phyloP scores from a whole-genome alignment of 257 asterid genomes.

The Echium plantagineum region DNA sequence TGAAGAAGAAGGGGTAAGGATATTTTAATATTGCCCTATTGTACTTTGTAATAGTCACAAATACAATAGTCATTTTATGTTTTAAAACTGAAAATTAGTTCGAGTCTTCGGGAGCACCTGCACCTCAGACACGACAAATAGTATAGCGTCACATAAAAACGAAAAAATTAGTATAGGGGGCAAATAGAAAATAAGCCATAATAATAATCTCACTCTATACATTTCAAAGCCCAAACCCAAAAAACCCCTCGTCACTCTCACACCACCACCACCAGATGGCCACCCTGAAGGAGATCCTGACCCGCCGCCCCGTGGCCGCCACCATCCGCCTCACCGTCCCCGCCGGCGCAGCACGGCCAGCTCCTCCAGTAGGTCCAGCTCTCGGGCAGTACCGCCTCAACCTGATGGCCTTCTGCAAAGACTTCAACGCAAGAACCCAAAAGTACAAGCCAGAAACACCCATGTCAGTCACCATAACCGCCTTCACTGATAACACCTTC shows the following conservation, averaged over 20 bases:
- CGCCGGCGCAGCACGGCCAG: constrained; percentile 83
- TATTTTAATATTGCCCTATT: too few species aligned
- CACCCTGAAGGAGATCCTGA: constrained; percentile 64
- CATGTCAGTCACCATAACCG: constrained; percentile 68
- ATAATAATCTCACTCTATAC: too few species aligned
- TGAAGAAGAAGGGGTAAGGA: too few species aligned
- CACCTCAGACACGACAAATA: too few species aligned
- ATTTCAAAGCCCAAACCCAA: neutral
- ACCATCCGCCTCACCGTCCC: constrained; percentile 81
- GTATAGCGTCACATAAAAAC: too few species aligned
- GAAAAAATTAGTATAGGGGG: too few species aligned
- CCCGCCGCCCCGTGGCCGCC: constrained; percentile 82
- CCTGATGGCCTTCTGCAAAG: constrained; percentile 91
- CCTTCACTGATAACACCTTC: constrained; percentile 68
- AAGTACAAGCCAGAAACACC: constrained; percentile 81
- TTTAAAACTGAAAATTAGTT: too few species aligned
- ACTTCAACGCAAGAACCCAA: constrained; percentile 77
- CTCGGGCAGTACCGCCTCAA: constrained; percentile 75
- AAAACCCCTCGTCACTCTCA: neutral
- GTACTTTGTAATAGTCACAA: too few species aligned
- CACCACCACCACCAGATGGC: constrained; percentile 29
- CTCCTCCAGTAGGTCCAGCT: constrained; percentile 87
- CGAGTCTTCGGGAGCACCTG: too few species aligned
- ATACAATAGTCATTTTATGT: too few species aligned
- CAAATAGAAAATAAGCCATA: too few species aligned